A percentile compares a stretch with the other conserved stretches of the same genome.
Conservation (phyloP, 179 eudicot genomes). For the Kewa caespitosa region DNA sequence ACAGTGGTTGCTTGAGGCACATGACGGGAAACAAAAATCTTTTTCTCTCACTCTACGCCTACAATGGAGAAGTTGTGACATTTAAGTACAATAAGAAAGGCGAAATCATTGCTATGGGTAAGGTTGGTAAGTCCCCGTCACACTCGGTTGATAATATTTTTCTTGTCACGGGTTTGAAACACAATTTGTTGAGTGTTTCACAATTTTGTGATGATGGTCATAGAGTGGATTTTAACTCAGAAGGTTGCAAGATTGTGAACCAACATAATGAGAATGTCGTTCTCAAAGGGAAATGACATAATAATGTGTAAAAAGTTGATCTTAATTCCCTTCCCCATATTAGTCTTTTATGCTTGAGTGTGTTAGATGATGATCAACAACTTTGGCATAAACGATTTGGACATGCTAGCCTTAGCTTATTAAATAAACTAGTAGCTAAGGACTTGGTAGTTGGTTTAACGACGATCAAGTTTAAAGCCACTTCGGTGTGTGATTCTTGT, state of each 20-base stretch:
- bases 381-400: background rate
- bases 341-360: background rate
- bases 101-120: background rate
- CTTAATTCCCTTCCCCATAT: background rate
- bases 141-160: background rate
- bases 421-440: background rate
- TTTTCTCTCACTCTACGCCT: slow-evolving; percentile 1
- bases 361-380: background rate
- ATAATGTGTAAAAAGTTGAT: background rate
- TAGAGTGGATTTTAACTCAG: background rate
- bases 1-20: slow-evolving; percentile 1
- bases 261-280: background rate
- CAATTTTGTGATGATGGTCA: background rate
- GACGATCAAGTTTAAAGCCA: background rate
- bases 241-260: background rate
- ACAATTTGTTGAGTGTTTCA: background rate
- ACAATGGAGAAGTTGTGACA: background rate
- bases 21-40: background rate
- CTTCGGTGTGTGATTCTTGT: background rate
- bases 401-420: background rate
- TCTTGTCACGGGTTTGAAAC: background rate
- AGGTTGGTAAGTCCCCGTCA: background rate
- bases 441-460: background rate
- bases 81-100: background rate
- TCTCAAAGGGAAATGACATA: background rate